A percentile compares a stretch with the other conserved stretches of the same genome.
These are phyloP conservation scores for Cardamine occulta DNA, from an alignment of 345 rosid species.

Conservation along the genomic window DNA sequence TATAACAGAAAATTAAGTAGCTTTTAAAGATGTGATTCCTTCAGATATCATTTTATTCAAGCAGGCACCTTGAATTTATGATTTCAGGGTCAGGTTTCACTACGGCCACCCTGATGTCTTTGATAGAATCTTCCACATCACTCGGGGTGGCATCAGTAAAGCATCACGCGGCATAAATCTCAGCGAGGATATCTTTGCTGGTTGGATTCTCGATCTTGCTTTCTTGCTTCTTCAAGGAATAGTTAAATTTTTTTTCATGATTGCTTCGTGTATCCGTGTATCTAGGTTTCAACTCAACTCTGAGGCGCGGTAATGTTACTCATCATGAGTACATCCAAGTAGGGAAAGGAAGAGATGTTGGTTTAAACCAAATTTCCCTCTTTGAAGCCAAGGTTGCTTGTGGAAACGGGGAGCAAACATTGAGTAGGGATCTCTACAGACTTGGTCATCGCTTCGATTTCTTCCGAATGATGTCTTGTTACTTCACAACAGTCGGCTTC, in stretches of 20 bases:
- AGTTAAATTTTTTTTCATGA: conserved; percentile 4
- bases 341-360: conserved; percentile 99
- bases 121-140: conserved; percentile 90
- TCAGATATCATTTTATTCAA: background rate
- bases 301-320: conserved; percentile 91
- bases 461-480: conserved; percentile 92
- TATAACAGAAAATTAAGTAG: background rate
- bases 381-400: conserved; percentile 99
- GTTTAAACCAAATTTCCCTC: conserved; percentile 93
- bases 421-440: conserved; percentile 92
- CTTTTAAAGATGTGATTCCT: conserved; percentile 13
- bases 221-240: conserved; percentile 10
- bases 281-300: conserved; percentile 89
- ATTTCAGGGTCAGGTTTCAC: conserved; percentile 89
- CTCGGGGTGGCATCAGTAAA: conserved; percentile 98
- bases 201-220: conserved; percentile 47
- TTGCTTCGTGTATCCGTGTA: conserved; percentile 11
- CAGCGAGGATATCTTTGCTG: conserved; percentile 99
- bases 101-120: conserved; percentile 98
- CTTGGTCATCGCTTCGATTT: conserved; percentile 97
- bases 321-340: conserved; percentile 99
- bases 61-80: conserved; percentile 19
- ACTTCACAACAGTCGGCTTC: conserved; percentile 87
- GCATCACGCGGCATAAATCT: conserved; percentile 93
- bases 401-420: conserved; percentile 94